phyloP scores from a whole-genome alignment of 2,329 filamentous ascomycete genomes.

The Colletotrichum sp. region DNA sequence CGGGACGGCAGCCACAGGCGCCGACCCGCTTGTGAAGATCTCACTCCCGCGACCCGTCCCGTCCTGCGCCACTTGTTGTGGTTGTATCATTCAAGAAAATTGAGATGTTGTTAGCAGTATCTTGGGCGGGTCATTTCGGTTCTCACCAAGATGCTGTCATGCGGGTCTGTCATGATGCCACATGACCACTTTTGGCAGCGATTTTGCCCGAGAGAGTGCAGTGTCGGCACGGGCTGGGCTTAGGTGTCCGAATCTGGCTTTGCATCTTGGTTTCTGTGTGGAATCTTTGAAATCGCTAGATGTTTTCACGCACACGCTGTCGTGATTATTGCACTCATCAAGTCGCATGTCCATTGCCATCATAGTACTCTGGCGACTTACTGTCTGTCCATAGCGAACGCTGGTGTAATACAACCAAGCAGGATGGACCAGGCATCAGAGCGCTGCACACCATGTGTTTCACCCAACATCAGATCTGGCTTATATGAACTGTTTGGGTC shows the following conservation, averaged over 20 bases:
- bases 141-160: not conserved
- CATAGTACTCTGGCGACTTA: not conserved
- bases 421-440: not conserved
- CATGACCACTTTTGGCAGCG: not conserved
- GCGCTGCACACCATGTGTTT: not conserved
- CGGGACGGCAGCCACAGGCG: not conserved
- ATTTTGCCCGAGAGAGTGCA: not conserved
- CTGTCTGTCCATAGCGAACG: not conserved
- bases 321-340: not conserved
- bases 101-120: not conserved
- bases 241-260: not conserved
- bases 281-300: not conserved
- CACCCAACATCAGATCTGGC: not conserved
- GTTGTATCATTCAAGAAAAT: accelerated
- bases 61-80: not conserved
- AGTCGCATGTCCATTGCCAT: not conserved
- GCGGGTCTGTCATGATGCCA: not conserved
- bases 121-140: not conserved
- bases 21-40: not conserved
- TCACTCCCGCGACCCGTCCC: not conserved
- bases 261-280: not conserved
- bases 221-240: not conserved
- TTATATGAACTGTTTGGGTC: not conserved
- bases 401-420: not conserved
- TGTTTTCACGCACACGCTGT: not conserved